Percentiles rank a stretch among this genome's conserved stretches.
Evolutionary conservation across 768 basidiomycete genomes (phyloP).

Genomic region (Mycena venus): DNA sequence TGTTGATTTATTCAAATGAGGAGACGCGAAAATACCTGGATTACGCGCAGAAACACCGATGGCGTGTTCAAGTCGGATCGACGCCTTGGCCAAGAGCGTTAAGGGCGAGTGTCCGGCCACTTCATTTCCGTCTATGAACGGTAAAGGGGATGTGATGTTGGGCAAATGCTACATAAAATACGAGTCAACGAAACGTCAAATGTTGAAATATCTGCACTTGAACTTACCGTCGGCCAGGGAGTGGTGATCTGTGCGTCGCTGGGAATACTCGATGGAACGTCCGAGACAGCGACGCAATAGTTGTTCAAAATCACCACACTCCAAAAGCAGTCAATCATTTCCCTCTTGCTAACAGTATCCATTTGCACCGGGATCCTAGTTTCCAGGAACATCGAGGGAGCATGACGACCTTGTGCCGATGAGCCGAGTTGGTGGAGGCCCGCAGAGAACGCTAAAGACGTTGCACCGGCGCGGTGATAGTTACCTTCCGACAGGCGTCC

Average conservation of each 20-base stretch:
- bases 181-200: too few relatives aligned
- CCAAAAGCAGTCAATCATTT: constrained; percentile 21
- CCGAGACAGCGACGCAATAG: constrained; percentile 22
- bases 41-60: not conserved
- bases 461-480: constrained; percentile 10
- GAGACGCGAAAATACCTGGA: not conserved
- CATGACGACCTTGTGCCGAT: not conserved
- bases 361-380: not conserved
- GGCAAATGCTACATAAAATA: not conserved
- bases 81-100: constrained; percentile 6
- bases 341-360: not conserved
- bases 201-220: too few relatives aligned
- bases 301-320: constrained; percentile 23
- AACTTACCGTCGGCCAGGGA: constrained; percentile 8
- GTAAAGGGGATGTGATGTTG: not conserved
- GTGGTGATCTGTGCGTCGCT: not conserved
- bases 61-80: constrained; percentile 10
- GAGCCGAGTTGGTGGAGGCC: constrained; percentile 11
- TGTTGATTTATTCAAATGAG: not conserved
- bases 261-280: constrained; percentile 12
- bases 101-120: not conserved
- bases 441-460: constrained; percentile 15
- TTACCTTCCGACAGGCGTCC: not conserved
- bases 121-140: not conserved
- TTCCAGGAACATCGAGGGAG: not conserved